phyloP scores from a whole-genome alignment of 2,329 filamentous ascomycete genomes.

The Aspergillus ustus region DNA sequence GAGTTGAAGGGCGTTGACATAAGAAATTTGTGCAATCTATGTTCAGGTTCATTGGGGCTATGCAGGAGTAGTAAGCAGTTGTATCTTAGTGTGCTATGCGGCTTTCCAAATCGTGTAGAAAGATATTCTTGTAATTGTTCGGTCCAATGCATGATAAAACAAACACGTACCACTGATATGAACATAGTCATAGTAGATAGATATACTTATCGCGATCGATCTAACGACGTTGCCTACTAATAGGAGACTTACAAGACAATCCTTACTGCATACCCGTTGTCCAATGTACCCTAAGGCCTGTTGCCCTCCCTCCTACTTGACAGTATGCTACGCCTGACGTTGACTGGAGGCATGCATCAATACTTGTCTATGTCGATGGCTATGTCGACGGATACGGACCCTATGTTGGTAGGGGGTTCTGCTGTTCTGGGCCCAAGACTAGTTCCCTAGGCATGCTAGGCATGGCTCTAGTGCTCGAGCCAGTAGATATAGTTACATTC shows the following conservation, averaged over 20 bases:
- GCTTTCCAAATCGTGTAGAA: neutral
- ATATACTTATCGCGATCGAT: no score
- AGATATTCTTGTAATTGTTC: neutral
- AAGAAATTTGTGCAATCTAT: neutral
- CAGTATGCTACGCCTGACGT: no score
- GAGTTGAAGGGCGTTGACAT: neutral
- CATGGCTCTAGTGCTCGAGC: neutral
- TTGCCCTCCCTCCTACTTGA: neutral
- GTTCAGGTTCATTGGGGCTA: neutral
- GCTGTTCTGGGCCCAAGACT: neutral
- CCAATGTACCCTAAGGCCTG: neutral
- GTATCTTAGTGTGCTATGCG: neutral
- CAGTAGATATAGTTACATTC: neutral
- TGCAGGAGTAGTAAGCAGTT: neutral
- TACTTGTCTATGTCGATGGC: no score
- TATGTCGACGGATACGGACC: neutral
- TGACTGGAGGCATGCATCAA: no score
- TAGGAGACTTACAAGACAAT: neutral
- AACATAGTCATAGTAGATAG: no score
- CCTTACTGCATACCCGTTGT: neutral
- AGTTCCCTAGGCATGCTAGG: neutral
- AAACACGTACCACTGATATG: no score
- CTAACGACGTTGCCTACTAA: no score
- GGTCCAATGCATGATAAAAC: no score
- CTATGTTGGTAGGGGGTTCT: neutral